phyloP scores from a whole-genome alignment of 148 eudicot genomes.

The Rhododendron ferrugineum region DNA sequence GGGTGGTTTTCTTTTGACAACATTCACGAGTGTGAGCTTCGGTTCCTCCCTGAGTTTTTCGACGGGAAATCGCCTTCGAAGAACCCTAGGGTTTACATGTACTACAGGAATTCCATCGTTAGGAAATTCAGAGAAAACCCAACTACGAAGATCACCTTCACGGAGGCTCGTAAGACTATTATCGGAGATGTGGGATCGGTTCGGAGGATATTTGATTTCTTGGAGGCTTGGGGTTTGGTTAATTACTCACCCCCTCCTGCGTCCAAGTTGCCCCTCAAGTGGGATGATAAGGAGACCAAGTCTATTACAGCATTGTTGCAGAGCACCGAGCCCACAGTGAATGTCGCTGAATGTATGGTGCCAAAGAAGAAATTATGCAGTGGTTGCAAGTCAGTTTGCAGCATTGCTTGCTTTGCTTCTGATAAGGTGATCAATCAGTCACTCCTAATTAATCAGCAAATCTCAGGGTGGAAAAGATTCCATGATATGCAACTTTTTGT shows the following conservation, averaged over 20 bases:
- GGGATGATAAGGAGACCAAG: conserved; percentile 70
- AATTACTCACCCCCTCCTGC: conserved; percentile 49
- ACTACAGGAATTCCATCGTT: conserved; percentile 68
- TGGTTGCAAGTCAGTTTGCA: conserved; percentile 65
- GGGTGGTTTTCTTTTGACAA: conserved; percentile 79
- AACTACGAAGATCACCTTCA: conserved; percentile 54
- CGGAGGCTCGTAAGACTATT: conserved; percentile 64
- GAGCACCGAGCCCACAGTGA: conserved; percentile 12
- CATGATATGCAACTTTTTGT: not conserved
- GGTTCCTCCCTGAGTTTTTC: conserved; percentile 74
- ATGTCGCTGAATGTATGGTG: conserved; percentile 12
- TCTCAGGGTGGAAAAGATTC: not conserved
- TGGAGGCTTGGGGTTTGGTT: conserved; percentile 91
- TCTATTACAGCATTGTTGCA: conserved; percentile 19
- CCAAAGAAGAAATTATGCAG: conserved; percentile 60
- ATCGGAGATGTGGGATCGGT: conserved; percentile 88
- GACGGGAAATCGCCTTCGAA: conserved; percentile 63
- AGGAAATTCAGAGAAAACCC: conserved; percentile 55
- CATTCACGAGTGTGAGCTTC: conserved; percentile 66
- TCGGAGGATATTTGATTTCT: conserved; percentile 78
- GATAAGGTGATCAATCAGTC: conserved; percentile 48
- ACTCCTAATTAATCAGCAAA: not conserved
- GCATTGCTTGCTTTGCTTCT: conserved; percentile 80
- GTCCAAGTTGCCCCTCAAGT: conserved; percentile 39
- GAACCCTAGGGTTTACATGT: conserved; percentile 73